Conservation (phyloP, 768 basidiomycete species). For the Kwoniella heveanensis region DNA sequence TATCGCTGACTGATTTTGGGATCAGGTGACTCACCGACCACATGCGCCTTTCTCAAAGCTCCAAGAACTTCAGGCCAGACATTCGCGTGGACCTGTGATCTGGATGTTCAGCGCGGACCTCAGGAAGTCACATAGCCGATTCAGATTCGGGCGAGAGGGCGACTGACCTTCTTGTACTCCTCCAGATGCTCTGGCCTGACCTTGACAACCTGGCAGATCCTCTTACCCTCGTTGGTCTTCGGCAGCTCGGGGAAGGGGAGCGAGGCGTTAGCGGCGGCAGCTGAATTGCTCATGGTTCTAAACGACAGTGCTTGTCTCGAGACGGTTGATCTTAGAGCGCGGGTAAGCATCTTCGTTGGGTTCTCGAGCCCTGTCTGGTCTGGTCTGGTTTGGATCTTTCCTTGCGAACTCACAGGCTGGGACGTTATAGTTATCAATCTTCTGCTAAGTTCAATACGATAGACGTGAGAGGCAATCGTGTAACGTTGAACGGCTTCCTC, state of each 20-base stretch:
- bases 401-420: background rate
- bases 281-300: conserved; percentile 5
- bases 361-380: too few species aligned
- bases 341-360: conserved; percentile 4
- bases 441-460: too few species aligned
- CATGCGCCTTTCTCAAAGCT: conserved; percentile 65
- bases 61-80: conserved; percentile 73
- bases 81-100: conserved; percentile 59
- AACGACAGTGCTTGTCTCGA: background rate
- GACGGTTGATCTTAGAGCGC: background rate
- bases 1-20: too few species aligned
- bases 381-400: too few species aligned
- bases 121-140: background rate
- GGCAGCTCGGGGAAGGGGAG: conserved; percentile 46
- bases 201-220: conserved; percentile 74
- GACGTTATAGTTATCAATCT: too few species aligned
- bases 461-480: background rate
- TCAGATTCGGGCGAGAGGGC: background rate
- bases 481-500: too few species aligned
- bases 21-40: conserved; percentile 56
- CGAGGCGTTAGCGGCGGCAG: background rate
- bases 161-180: conserved; percentile 56
- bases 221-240: conserved; percentile 54
- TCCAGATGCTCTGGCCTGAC: conserved; percentile 58
- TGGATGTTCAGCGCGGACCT: too few species aligned